These are phyloP conservation scores for Aspergillus luchuensis DNA, from an alignment of 2,329 filamentous ascomycete genomes.

Conservation along the genomic window DNA sequence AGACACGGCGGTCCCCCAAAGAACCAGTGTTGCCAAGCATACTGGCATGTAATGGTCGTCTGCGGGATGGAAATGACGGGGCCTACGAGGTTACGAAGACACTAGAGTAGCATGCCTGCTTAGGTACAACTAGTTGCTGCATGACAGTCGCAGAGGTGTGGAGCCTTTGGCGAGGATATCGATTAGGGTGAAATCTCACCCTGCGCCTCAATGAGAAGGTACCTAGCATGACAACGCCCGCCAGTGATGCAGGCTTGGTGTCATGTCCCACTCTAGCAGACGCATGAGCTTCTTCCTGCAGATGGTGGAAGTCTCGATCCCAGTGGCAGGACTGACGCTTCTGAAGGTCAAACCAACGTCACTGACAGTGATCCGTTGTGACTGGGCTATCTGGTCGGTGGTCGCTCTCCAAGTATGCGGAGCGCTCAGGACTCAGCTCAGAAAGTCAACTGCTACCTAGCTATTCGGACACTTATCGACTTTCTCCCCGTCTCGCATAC, in stretches of 20 bases:
- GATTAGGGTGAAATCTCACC: not conserved
- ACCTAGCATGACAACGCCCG: not conserved
- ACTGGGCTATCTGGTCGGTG: not conserved
- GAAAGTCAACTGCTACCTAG: not conserved
- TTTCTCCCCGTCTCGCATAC: not conserved
- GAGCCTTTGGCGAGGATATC: not conserved
- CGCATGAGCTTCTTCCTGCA: not conserved
- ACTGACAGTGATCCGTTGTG: not conserved
- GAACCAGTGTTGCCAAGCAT: not conserved
- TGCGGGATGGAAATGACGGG: not conserved
- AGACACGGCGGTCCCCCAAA: not conserved
- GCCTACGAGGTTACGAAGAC: not conserved
- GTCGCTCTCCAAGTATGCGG: not conserved
- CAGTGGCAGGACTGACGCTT: not conserved
- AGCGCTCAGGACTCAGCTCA: not conserved
- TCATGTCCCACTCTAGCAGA: not conserved
- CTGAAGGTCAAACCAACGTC: not conserved
- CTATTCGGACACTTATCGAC: not conserved
- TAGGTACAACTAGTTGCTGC: not conserved
- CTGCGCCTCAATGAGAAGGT: not conserved
- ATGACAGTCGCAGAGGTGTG: not conserved
- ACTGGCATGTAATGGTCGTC: not conserved
- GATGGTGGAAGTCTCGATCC: not conserved
- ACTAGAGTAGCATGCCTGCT: constrained; percentile 1
- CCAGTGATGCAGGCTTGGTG: not conserved